phyloP scores from a whole-genome alignment of 306 rosid genomes.

The Cicer bijugum region DNA sequence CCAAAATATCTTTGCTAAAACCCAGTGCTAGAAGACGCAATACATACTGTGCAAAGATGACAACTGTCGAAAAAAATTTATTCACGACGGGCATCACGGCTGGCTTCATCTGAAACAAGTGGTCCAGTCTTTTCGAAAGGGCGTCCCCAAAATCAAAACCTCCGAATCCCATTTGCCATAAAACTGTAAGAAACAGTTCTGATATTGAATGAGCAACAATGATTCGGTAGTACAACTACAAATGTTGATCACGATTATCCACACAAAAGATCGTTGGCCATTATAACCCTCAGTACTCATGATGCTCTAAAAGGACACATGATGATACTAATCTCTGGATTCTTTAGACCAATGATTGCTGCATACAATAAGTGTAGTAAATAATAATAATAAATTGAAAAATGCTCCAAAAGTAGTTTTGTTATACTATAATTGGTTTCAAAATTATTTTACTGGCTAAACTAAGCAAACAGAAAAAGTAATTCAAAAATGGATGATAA shows the following conservation, averaged over 20 bases:
- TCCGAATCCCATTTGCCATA: not conserved
- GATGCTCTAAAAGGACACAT: not conserved
- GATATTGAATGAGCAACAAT: constrained; percentile 30
- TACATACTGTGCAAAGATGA: constrained; percentile 10
- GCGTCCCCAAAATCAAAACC: constrained; percentile 24
- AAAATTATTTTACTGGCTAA: not conserved
- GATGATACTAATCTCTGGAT: not conserved
- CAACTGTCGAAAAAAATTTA: constrained; percentile 33
- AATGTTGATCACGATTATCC: constrained; percentile 35
- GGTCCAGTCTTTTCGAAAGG: constrained; percentile 44
- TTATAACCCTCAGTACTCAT: constrained; percentile 10
- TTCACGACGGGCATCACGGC: constrained; percentile 6
- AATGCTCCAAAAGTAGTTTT: not conserved
- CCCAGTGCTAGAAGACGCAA: constrained; percentile 7
- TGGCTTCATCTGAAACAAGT: constrained; percentile 38
- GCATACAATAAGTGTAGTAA: not conserved
- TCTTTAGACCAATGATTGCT: constrained; percentile 8
- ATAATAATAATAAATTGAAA: not conserved
- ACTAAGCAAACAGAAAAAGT: not conserved
- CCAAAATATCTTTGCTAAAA: not conserved
- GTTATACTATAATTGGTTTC: not conserved
- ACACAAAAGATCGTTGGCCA: constrained; percentile 19
- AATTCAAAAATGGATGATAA: not conserved
- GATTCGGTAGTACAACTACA: not conserved
- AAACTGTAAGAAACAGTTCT: constrained; percentile 23